A percentile compares a stretch with the other conserved stretches of the same genome.
phyloP scores from a whole-genome alignment of 1,284 basidiomycete genomes.

The Apiotrichum laibachii region DNA sequence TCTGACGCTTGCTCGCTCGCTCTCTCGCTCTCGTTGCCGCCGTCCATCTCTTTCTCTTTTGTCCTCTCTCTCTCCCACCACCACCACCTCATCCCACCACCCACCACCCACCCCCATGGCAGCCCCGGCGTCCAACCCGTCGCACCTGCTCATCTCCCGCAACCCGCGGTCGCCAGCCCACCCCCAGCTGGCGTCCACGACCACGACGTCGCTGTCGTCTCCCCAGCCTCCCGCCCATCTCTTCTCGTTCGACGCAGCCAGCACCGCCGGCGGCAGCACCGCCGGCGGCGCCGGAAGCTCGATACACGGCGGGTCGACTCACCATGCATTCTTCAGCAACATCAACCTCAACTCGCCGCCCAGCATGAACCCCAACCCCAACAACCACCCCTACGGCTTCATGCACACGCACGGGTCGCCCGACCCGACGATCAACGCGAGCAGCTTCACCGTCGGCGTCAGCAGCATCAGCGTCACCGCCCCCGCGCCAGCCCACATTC shows the following conservation, averaged over 20 bases:
- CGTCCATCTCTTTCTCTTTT: not conserved
- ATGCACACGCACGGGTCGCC: not conserved
- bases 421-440: not conserved
- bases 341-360: too few species aligned
- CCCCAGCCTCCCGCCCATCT: conserved; percentile 18
- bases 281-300: not conserved
- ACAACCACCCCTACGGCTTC: not conserved
- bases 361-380: not conserved
- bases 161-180: conserved; percentile 46
- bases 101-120: not conserved
- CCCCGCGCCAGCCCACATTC: conserved; percentile 3
- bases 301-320: too few species aligned
- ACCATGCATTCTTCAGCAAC: too few species aligned
- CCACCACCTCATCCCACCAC: not conserved
- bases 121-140: conserved; percentile 41
- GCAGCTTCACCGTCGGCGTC: conserved; percentile 5
- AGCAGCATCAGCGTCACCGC: not conserved
- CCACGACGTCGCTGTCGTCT: conserved; percentile 27
- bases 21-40: not conserved
- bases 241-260: conserved; percentile 10
- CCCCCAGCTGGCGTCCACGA: conserved; percentile 41
- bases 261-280: not conserved
- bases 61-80: not conserved
- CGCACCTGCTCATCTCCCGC: conserved; percentile 45
- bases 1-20: not conserved